Percentiles rank a stretch among this genome's conserved stretches.
phyloP scores from a whole-genome alignment of 495 filamentous ascomycete species.

The Penicillium coffeae region DNA sequence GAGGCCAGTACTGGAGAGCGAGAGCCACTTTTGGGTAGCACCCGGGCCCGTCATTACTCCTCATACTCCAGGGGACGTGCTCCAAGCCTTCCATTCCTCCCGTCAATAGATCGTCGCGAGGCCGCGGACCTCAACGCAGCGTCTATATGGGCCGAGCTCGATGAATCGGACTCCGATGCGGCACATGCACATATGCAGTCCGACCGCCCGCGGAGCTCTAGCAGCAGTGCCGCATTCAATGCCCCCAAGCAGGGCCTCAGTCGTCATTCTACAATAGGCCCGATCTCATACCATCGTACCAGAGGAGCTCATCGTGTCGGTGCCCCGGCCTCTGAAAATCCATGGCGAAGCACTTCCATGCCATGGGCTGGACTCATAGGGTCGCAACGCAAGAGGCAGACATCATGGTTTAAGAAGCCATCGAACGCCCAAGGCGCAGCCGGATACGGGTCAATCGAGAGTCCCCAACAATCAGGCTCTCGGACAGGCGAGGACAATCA shows the following conservation, averaged over 20 bases:
- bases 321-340: slow-evolving; percentile 6
- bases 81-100: slow-evolving; percentile 36
- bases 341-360: slow-evolving; percentile 25
- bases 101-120: slow-evolving; percentile 23
- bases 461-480: background rate
- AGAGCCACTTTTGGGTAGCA: slow-evolving; percentile 33
- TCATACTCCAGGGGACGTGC: slow-evolving; percentile 28
- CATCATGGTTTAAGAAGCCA: background rate
- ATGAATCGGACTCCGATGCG: slow-evolving; percentile 40
- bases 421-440: background rate
- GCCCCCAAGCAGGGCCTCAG: slow-evolving; percentile 16
- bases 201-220: slow-evolving; percentile 28
- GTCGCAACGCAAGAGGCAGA: slow-evolving; percentile 22
- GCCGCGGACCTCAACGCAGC: slow-evolving; percentile 38
- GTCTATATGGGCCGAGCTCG: slow-evolving; percentile 50
- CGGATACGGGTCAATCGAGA: slow-evolving; percentile 31
- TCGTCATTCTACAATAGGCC: slow-evolving; percentile 26
- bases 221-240: slow-evolving; percentile 19
- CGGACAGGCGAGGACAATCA: background rate
- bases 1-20: slow-evolving; percentile 34
- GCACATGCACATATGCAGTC: slow-evolving; percentile 10
- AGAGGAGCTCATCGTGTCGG: slow-evolving; percentile 22
- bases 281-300: slow-evolving; percentile 18
- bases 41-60: slow-evolving; percentile 14
- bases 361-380: slow-evolving; percentile 19